Conservation (phyloP, 768 basidiomycete species). For the Lentinula raphanica region DNA sequence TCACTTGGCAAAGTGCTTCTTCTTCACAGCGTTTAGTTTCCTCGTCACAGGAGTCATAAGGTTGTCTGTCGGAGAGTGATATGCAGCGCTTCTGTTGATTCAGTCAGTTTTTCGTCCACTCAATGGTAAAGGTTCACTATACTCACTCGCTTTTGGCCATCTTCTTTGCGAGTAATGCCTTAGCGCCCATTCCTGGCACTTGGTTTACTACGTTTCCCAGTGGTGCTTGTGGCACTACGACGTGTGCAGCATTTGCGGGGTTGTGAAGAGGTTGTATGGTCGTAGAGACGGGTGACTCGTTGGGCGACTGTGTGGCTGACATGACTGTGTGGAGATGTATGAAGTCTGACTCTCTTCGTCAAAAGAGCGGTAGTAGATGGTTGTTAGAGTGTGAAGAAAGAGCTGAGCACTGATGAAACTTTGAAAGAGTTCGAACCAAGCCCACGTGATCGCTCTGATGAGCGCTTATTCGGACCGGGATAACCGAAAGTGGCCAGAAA, state of each 20-base stretch:
- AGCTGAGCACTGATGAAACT: not conserved
- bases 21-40: constrained; percentile 86
- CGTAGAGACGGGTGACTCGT: constrained; percentile 55
- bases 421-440: constrained; percentile 5
- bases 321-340: not conserved
- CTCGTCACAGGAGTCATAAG: constrained; percentile 91
- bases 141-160: constrained; percentile 83
- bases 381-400: not conserved
- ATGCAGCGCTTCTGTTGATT: constrained; percentile 69
- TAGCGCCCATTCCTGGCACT: constrained; percentile 76
- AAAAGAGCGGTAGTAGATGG: too few relatives aligned
- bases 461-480: not conserved
- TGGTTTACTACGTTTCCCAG: constrained; percentile 61
- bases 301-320: constrained; percentile 52
- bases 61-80: constrained; percentile 91
- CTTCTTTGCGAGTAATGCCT: constrained; percentile 89
- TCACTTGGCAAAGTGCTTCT: constrained; percentile 89
- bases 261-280: constrained; percentile 81
- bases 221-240: constrained; percentile 76
- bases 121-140: not conserved
- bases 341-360: not conserved
- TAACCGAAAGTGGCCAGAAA: too few relatives aligned
- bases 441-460: constrained; percentile 14
- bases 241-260: constrained; percentile 71
- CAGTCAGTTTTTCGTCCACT: constrained; percentile 10